Conservation (phyloP, 495 filamentous ascomycete species). For the Neurospora terricola region DNA sequence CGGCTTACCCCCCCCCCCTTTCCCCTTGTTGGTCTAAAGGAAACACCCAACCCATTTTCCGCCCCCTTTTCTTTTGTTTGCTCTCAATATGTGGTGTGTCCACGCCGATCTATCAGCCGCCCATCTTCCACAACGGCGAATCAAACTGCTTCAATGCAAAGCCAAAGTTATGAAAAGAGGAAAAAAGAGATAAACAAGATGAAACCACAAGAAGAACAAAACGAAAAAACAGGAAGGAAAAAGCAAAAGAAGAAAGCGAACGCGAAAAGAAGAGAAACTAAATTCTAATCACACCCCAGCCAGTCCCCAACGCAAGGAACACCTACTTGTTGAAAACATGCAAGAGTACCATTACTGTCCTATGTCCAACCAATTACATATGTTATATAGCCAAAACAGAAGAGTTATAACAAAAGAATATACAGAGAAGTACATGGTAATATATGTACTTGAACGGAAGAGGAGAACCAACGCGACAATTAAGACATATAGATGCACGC, state of each 20-base stretch:
- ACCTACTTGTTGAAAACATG: not conserved
- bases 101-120: not conserved
- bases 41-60: not conserved
- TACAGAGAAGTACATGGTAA: too few relatives aligned
- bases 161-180: not conserved
- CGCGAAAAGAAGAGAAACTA: slow-evolving; percentile 1
- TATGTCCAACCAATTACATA: too few relatives aligned
- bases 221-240: not conserved
- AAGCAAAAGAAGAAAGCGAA: slow-evolving; percentile 7
- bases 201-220: not conserved
- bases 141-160: not conserved
- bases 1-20: not conserved
- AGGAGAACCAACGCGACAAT: too few relatives aligned
- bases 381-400: too few relatives aligned
- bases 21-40: not conserved
- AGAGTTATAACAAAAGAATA: too few relatives aligned
- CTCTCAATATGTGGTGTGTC: not conserved
- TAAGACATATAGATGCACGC: too few relatives aligned
- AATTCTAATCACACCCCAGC: not conserved
- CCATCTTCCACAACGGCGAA: not conserved
- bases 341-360: too few relatives aligned
- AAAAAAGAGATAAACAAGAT: not conserved
- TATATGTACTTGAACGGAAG: too few relatives aligned
- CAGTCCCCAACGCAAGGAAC: not conserved
- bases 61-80: not conserved